These are phyloP conservation scores for Sanguinoderma infundibulare DNA, from an alignment of 1,284 basidiomycete species.

Conservation along the genomic window DNA sequence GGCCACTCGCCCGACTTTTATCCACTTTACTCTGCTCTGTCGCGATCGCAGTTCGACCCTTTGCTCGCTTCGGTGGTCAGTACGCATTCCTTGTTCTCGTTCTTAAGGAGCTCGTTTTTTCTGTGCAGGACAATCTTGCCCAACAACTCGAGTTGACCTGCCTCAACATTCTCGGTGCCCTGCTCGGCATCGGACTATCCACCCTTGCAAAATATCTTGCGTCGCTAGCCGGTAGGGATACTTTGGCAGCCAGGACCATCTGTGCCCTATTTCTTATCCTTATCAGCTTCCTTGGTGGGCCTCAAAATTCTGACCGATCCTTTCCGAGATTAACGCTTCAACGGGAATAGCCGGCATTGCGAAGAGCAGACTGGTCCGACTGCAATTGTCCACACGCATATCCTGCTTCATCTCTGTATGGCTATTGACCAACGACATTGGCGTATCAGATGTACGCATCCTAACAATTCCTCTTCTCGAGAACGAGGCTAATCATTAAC, in stretches of 20 bases:
- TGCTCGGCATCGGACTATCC: slow-evolving; percentile 48
- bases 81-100: slow-evolving; percentile 50
- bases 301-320: background rate
- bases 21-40: slow-evolving; percentile 50
- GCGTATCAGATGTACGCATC: slow-evolving; percentile 34
- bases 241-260: slow-evolving; percentile 38
- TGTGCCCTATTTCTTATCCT: slow-evolving; percentile 46
- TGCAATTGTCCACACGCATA: slow-evolving; percentile 50
- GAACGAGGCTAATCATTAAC: background rate
- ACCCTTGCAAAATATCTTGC: slow-evolving; percentile 45
- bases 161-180: slow-evolving; percentile 48
- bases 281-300: slow-evolving; percentile 47
- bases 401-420: slow-evolving; percentile 53
- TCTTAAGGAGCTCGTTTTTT: slow-evolving; percentile 53
- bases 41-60: slow-evolving; percentile 45
- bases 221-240: slow-evolving; percentile 35
- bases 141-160: slow-evolving; percentile 53
- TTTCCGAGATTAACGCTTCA: background rate
- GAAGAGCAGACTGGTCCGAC: slow-evolving; percentile 51
- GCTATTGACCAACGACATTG: slow-evolving; percentile 46
- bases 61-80: slow-evolving; percentile 45
- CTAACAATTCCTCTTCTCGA: background rate
- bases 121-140: slow-evolving; percentile 50
- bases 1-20: slow-evolving; percentile 45
- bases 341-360: slow-evolving; percentile 43